Evolutionary conservation across 768 basidiomycete genomes (phyloP), one percentile per base, ranked within the genome.

Genomic region (Leccinellum albellum): DNA sequence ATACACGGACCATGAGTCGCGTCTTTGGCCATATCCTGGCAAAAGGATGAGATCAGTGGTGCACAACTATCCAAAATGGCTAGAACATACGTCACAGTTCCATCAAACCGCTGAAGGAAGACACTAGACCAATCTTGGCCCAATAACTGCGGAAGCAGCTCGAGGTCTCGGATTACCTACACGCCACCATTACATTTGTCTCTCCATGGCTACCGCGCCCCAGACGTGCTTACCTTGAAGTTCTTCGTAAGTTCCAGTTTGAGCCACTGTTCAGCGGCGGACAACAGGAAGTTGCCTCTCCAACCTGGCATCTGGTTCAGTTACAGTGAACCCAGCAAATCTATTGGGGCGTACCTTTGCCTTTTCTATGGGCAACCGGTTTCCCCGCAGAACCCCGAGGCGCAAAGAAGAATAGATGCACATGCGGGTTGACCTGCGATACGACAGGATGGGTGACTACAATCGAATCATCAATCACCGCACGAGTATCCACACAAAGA

Each of bases 41-140:
- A 60, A 63, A 6, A 70, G 9, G 6, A 47, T 68, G 40, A 67
- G 75, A 55, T 15, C n/a, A n/a, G 54, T 72, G 63, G 31, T 40
- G 51, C 21, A 17, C 20, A 17, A 73, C 58, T 14, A 23, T 47
- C 24, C 49, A 37, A 51, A 8, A 54, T 47, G 15, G 44, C n/a
- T 40, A 21, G 12, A 17, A 78, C 88, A 66, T 79, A 92, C 91
- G 91, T 94, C 49, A 94, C 86, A 24, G 83, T 78, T 4, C 91
- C 91, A 63, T 93, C 93, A 67, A 97, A 98, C 50, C 92, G 83
- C 71, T 98, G 97, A 50, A 98, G 75, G 69, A 98, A 99, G 12
- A 98, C 93, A 60, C 89, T 89, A 1, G 91, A 93, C 96, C 96
- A 98, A 70, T 99, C 96, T 68, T 86, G 93, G 2, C 95, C 95